Evolutionary conservation across 257 asterid genomes (phyloP), one percentile per base, ranked within the genome.

Genomic region (Solanum pimpinellifolium): DNA sequence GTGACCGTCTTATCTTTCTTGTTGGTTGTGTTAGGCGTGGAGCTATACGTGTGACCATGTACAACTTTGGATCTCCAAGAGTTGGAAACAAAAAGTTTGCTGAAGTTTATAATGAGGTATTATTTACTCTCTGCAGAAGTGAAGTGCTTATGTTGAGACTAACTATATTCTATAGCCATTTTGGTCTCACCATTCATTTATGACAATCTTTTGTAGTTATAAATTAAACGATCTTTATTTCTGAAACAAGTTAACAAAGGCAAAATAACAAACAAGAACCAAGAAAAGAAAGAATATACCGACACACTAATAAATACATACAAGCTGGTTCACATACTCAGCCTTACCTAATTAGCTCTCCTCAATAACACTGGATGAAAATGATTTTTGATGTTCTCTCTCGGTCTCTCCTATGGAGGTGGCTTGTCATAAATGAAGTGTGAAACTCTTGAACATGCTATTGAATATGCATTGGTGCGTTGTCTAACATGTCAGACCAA

Each of bases 11-110:
- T 84, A 68, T 86, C 41, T 29, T 11, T 42, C 42, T 27, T 75
- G 60, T 83, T 66, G 69, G 66, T 9, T 89, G 87, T 85, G 80
- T 92, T 83, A 97, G 99, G 95, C 88, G 70, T 74, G 99, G 98
- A 89, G 92, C 93, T 91, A 94, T 96, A 89, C 86, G 92, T 16
- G 96, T 97, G 90, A 96, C 98, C 56, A 95, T 95, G 99, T 97
- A 96, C 86, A 96, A 96, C 90, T 97, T 97, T 87, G 99, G 99
- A 89, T 97, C 99, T 87, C 99, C 99, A 9, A 92, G 99, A 86
- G 99, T 97, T 59, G 99, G 99, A 90, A 97, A 97, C 92, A 94
- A 94, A 88, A 95, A 91, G 89, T 95, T 97, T 89, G 98, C 99
- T 76, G 98, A 97, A 87, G 86, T 93, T 78, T 97, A 97, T 91